Base-by-base conservation (phyloP, 176 grass and related monocot genomes). In the Phyllostachys edulis region DNA sequence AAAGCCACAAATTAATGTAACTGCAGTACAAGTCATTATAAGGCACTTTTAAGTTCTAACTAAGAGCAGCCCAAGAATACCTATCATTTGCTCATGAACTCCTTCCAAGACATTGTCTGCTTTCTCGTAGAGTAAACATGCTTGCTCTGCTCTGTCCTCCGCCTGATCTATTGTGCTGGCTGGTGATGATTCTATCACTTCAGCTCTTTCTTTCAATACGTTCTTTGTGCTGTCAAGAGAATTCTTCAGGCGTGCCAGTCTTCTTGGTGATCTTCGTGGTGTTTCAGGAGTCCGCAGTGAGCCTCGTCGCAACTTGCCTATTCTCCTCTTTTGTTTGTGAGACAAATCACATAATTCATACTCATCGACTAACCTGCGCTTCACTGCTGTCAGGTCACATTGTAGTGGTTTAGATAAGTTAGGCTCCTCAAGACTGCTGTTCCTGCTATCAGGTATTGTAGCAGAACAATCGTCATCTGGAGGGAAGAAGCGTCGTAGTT, bases 221-320 rank as follows among this genome's bases (percentile, higher is more conserved):
- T 72, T 67, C 6, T 87, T 47, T 60, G 32, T 72, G 46, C 9
- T 74, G 39, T 65, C 69, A n/a, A 40, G 3, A 67, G 60, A 64
- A 86, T 78, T 79, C 0, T 73, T 77, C 40, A 49, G 9, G 47
- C 29, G 21, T 67, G 74, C 29, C 38, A 90, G 70, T 29, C 29
- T 29, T 73, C 88, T 76, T 60, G 59, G 49, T 83, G 88, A 90
- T 79, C 88, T 90, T 61, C 67, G 76, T 62, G 79, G 79, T 79
- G 74, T 87, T 82, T 67, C 59, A 75, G 46, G 75, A 79, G 49
- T 62, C 16, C 16, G 26, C 11, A 11, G 40, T 67, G 67, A 83
- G 50, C 51, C 63, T 57, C 12, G 39, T 51, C 56, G 62, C 36
- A 42, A 81, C 82, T 76, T 85, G 57, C 39, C 36, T 71, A 18